Evolutionary conservation across 1,139 yeast genomes (phyloP).

Genomic region (Kluyveromyces marxianus): DNA sequence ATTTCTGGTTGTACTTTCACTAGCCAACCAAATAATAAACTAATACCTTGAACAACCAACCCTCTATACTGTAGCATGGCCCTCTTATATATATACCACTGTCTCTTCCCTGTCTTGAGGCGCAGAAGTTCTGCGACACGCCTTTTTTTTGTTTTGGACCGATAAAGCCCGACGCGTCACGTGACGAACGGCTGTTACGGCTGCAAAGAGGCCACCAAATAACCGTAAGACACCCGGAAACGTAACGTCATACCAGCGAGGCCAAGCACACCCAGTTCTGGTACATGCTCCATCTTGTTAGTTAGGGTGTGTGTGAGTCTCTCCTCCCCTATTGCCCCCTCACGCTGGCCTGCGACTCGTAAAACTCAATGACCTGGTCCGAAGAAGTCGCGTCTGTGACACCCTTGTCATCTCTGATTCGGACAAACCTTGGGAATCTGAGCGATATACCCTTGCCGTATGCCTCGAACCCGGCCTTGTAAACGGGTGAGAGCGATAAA

Average conservation of each 20-base stretch:
- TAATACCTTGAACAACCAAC: too few species aligned
- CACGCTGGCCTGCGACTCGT: slow-evolving; percentile 58
- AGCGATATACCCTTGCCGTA: slow-evolving; percentile 85
- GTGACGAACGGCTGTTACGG: background rate
- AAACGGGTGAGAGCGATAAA: slow-evolving; percentile 82
- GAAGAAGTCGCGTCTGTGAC: slow-evolving; percentile 87
- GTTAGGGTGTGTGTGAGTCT: background rate
- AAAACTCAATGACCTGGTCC: slow-evolving; percentile 84
- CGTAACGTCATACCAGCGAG: background rate
- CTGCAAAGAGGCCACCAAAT: background rate
- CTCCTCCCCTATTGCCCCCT: background rate
- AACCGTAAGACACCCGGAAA: background rate
- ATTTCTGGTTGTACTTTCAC: too few species aligned
- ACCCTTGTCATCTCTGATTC: slow-evolving; percentile 80
- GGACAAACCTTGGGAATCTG: slow-evolving; percentile 82
- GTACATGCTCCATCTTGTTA: too few species aligned
- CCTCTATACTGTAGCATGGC: too few species aligned
- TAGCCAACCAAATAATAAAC: too few species aligned
- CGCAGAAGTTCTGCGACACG: too few species aligned
- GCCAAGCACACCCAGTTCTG: background rate
- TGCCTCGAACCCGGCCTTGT: slow-evolving; percentile 75
- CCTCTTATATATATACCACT: too few species aligned
- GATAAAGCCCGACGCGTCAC: slow-evolving; percentile 2
- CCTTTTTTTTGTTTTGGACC: background rate
- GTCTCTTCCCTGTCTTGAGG: too few species aligned